Evolutionary conservation across 768 basidiomycete species (phyloP).

Genomic region (Tulasnella sp.): DNA sequence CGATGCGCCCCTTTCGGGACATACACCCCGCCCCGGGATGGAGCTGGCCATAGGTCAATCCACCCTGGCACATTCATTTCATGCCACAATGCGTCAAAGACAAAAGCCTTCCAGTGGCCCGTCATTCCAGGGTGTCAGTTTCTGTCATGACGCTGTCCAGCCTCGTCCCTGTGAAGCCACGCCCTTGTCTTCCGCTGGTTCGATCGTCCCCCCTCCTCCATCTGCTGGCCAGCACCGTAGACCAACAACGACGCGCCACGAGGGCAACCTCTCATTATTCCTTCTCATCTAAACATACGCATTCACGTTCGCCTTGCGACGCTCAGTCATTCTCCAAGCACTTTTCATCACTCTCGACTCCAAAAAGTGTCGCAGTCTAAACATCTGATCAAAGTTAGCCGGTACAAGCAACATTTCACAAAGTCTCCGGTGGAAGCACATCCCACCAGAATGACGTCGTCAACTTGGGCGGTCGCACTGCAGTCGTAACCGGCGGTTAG

Average conservation of each 20-base stretch:
- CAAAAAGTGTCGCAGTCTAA: neutral
- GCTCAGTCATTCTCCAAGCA: neutral
- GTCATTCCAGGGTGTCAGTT: neutral
- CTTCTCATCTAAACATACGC: neutral
- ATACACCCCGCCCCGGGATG: too few species aligned
- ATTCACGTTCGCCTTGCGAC: too few species aligned
- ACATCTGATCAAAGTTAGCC: conserved; percentile 15
- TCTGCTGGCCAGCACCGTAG: neutral
- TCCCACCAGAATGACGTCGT: conserved; percentile 22
- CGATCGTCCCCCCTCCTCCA: neutral
- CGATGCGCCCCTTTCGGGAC: too few species aligned
- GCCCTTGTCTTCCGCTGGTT: neutral
- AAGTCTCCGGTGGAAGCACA: conserved; percentile 16
- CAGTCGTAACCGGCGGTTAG: conserved; percentile 37
- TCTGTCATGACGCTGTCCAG: neutral
- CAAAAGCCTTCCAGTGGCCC: neutral
- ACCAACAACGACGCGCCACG: neutral
- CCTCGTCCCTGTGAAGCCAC: neutral
- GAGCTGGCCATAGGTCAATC: too few species aligned
- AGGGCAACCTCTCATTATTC: neutral
- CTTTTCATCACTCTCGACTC: neutral
- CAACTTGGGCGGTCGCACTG: conserved; percentile 25
- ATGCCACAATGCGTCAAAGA: too few species aligned
- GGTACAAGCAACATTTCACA: conserved; percentile 20
- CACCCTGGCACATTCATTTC: too few species aligned